These are phyloP conservation scores for Spathaspora sp. DNA, from an alignment of 1,139 yeast genomes.

Conservation along the genomic window DNA sequence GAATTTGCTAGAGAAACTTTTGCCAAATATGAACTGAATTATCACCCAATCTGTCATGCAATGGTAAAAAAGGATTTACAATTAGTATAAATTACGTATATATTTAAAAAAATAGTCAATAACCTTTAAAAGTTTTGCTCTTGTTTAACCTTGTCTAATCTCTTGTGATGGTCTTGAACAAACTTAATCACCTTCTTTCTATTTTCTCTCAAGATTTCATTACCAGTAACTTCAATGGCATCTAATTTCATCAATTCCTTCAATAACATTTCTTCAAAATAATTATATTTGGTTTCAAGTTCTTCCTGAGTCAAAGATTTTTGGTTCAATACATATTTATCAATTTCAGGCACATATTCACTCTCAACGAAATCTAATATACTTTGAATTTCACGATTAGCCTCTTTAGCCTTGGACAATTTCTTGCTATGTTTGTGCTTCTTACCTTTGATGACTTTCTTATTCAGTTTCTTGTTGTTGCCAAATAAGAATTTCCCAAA, in stretches of 20 bases:
- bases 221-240: slow-evolving; percentile 54
- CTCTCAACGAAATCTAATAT: slow-evolving; percentile 44
- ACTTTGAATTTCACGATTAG: slow-evolving; percentile 41
- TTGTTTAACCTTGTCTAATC: slow-evolving; percentile 54
- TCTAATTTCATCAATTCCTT: slow-evolving; percentile 68
- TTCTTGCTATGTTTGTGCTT: slow-evolving; percentile 34
- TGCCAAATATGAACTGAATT: slow-evolving; percentile 21
- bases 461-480: slow-evolving; percentile 4
- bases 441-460: background rate
- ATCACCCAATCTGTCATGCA: slow-evolving; percentile 42
- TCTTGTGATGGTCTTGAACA: slow-evolving; percentile 59
- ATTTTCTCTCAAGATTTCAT: slow-evolving; percentile 51
- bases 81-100: slow-evolving; percentile 6
- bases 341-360: slow-evolving; percentile 45
- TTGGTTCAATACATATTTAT: slow-evolving; percentile 37
- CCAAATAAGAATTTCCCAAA: slow-evolving; percentile 19
- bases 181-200: slow-evolving; percentile 60
- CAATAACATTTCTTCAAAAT: slow-evolving; percentile 64
- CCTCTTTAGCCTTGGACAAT: slow-evolving; percentile 42
- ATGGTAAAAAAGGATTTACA: slow-evolving; percentile 38
- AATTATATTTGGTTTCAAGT: slow-evolving; percentile 52
- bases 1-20: slow-evolving; percentile 32
- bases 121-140: slow-evolving; percentile 20
- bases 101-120: background rate
- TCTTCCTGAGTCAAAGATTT: slow-evolving; percentile 35